These are phyloP conservation scores for Neofusicoccum kwambonambiense DNA, from an alignment of 2,329 filamentous ascomycete species.

Conservation along the genomic window DNA sequence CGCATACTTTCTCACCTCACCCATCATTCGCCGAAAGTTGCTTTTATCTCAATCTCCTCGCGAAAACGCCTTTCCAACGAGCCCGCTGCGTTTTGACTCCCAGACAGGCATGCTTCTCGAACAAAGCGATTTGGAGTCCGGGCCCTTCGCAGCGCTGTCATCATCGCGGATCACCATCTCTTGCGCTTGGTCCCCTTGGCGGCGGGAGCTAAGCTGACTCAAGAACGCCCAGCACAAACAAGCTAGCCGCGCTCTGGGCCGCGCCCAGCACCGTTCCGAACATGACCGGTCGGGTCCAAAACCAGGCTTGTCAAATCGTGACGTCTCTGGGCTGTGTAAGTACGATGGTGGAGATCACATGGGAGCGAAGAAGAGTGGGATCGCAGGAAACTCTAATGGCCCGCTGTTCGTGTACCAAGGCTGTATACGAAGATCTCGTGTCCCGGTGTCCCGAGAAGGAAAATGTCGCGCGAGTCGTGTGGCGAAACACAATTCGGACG, in stretches of 20 bases:
- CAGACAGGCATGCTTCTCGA: neutral
- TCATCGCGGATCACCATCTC: slow-evolving; percentile 1
- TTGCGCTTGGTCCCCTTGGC: neutral
- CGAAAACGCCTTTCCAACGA: neutral
- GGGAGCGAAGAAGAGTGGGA: neutral
- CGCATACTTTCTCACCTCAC: neutral
- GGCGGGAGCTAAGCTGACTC: slow-evolving; percentile 7
- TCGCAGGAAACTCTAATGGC: neutral
- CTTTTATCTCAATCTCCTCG: neutral
- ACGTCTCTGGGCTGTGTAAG: neutral
- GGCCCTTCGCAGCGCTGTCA: neutral
- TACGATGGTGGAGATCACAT: neutral
- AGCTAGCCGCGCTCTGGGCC: neutral
- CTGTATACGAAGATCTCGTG: neutral
- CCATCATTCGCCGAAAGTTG: neutral
- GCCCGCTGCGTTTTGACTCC: neutral
- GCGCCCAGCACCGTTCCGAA: neutral
- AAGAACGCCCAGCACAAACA: slow-evolving; percentile 8
- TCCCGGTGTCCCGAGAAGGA: neutral
- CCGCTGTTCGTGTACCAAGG: neutral
- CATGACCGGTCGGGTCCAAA: neutral
- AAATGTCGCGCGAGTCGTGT: neutral
- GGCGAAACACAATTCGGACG: neutral
- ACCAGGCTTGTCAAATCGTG: neutral
- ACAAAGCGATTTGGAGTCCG: neutral